phyloP scores from a whole-genome alignment of 176 grass and related monocot genomes.

The Raddia guianensis region DNA sequence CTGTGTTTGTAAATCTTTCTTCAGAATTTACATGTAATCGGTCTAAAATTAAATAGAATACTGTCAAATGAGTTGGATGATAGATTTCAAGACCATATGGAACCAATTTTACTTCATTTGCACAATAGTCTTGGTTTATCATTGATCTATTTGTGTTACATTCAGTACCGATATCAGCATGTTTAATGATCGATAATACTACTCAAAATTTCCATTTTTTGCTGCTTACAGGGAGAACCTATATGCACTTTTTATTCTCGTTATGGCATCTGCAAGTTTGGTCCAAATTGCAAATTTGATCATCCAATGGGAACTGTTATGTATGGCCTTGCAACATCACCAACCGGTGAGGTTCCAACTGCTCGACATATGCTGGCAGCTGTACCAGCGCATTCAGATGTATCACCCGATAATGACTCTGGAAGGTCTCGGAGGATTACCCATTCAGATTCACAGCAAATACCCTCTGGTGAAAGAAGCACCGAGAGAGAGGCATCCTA shows the following conservation, averaged over 20 bases:
- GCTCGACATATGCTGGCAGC: slow-evolving; percentile 46
- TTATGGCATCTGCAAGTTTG: slow-evolving; percentile 87
- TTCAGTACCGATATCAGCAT: not conserved
- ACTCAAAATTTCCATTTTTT: slow-evolving; percentile 15
- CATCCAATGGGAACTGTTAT: slow-evolving; percentile 71
- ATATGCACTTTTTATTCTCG: slow-evolving; percentile 78
- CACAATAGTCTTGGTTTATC: not conserved
- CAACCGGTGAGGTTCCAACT: slow-evolving; percentile 48
- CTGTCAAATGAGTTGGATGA: not conserved
- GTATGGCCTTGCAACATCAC: slow-evolving; percentile 58
- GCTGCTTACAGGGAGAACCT: slow-evolving; percentile 65
- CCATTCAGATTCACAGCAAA: slow-evolving; percentile 55
- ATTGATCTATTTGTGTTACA: not conserved
- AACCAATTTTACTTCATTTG: not conserved
- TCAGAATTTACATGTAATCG: not conserved
- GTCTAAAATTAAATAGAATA: not conserved
- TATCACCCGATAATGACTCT: slow-evolving; percentile 32
- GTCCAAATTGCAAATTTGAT: slow-evolving; percentile 91
- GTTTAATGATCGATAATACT: not conserved
- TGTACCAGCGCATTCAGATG: slow-evolving; percentile 49
- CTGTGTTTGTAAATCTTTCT: not conserved
- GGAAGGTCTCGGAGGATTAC: slow-evolving; percentile 48
- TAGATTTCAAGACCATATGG: not conserved
- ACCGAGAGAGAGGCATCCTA: slow-evolving; percentile 69
- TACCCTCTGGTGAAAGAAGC: slow-evolving; percentile 60